Percentiles rank a stretch among this genome's conserved stretches.
These are phyloP conservation scores for Colletotrichum sp. DNA, from an alignment of 2,329 filamentous ascomycete species.

Conservation along the genomic window DNA sequence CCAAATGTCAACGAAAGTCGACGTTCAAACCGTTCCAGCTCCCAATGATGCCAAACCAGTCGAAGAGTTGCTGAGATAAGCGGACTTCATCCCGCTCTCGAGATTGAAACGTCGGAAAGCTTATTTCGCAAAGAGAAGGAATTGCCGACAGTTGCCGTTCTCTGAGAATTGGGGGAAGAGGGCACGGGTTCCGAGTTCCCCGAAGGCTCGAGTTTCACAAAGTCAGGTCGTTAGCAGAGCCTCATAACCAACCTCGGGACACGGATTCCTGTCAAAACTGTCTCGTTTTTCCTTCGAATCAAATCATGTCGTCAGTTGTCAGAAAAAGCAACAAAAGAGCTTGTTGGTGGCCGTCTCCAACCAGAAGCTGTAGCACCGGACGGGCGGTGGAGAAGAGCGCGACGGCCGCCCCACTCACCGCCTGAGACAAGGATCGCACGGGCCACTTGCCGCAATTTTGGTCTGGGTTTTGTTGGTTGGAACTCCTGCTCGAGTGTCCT, in stretches of 20 bases:
- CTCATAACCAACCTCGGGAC: not conserved
- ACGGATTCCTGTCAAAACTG: not conserved
- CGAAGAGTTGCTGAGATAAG: not conserved
- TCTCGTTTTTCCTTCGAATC: not conserved
- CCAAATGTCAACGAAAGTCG: not conserved
- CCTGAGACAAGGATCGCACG: not conserved
- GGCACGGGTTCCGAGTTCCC: not conserved
- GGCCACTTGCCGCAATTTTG: not conserved
- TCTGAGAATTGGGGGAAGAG: not conserved
- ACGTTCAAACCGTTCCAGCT: not conserved
- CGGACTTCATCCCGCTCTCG: not conserved
- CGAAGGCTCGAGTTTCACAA: not conserved
- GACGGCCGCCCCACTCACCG: not conserved
- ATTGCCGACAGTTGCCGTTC: not conserved
- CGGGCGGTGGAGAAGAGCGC: not conserved
- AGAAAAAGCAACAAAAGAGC: not conserved
- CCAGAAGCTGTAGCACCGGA: not conserved
- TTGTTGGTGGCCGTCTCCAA: not conserved
- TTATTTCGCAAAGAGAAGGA: not conserved
- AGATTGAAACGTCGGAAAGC: not conserved
- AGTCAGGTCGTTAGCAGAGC: not conserved
- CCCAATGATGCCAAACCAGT: not conserved
- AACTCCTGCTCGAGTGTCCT: not conserved
- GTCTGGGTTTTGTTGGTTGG: constrained; percentile 1
- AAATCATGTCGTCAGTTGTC: not conserved